These are phyloP conservation scores for Trichophyton verrucosum DNA, from an alignment of 2,329 filamentous ascomycete genomes.

Conservation along the genomic window DNA sequence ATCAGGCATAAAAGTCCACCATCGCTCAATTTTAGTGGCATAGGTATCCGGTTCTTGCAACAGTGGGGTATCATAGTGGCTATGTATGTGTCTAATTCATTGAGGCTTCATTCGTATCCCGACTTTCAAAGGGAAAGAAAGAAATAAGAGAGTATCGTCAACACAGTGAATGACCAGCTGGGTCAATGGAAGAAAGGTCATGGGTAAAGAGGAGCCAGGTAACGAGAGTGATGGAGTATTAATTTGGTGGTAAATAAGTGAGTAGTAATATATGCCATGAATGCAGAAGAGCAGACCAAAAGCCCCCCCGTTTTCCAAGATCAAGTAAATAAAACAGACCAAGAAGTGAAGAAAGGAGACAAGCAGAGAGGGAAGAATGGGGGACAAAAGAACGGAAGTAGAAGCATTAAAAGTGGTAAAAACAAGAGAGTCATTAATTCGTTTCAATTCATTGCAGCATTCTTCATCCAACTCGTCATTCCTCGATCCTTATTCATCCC, in stretches of 20 bases:
- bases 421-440: not conserved
- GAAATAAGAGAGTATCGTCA: not conserved
- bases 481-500: no score
- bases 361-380: not conserved
- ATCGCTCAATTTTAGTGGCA: no score
- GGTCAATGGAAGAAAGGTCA: no score
- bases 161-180: no score
- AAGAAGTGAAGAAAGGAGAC: conserved; percentile 4
- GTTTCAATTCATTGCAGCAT: conserved; percentile 2
- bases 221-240: not conserved
- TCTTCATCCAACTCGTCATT: not conserved
- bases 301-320: not conserved
- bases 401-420: not conserved
- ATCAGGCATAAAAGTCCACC: no score
- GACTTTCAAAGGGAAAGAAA: not conserved
- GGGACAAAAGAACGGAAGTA: not conserved
- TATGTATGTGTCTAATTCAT: no score
- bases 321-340: not conserved
- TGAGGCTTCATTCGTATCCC: no score
- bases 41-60: no score
- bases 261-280: not conserved
- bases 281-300: conserved; percentile 3
- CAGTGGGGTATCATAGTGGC: no score
- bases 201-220: no score
- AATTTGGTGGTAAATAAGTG: not conserved